Percentiles rank a stretch among this genome's conserved stretches.
These are phyloP conservation scores for Penicillium janthinellum DNA, from an alignment of 2,329 filamentous ascomycete genomes.

Conservation along the genomic window DNA sequence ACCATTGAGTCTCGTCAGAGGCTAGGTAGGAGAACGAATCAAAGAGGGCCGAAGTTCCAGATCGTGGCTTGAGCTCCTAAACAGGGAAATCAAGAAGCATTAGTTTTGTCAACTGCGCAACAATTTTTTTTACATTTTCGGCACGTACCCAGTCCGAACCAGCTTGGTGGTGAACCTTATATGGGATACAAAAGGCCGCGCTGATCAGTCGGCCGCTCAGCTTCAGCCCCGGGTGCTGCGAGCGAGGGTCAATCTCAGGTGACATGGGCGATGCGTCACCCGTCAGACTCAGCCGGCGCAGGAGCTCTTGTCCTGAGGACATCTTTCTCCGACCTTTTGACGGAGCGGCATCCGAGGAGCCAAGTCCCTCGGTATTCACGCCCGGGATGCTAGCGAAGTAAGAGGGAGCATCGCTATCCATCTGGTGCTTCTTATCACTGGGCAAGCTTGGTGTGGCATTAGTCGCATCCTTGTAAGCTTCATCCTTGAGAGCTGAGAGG, in stretches of 20 bases:
- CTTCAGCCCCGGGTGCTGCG: constrained; percentile 58
- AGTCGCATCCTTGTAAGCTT: constrained; percentile 32
- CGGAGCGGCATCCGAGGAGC: constrained; percentile 26
- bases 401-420: constrained; percentile 28
- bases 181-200: constrained; percentile 65
- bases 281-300: constrained; percentile 56
- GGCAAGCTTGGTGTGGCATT: constrained; percentile 32
- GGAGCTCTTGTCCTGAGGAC: constrained; percentile 52
- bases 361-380: constrained; percentile 21
- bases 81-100: neutral
- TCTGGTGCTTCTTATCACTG: constrained; percentile 23
- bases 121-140: neutral
- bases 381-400: constrained; percentile 35
- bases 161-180: constrained; percentile 56
- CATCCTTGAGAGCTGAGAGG: constrained; percentile 28
- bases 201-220: constrained; percentile 66
- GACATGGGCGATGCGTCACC: constrained; percentile 42
- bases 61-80: constrained; percentile 73
- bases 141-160: constrained; percentile 58
- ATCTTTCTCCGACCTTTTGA: constrained; percentile 49
- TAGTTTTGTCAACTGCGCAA: neutral
- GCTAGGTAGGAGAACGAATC: constrained; percentile 88
- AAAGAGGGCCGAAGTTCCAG: constrained; percentile 87
- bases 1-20: constrained; percentile 81
- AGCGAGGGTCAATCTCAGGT: constrained; percentile 55